Evolutionary conservation across 352 stramenopile species (phyloP).

Genomic region (Phytophthora capsici): DNA sequence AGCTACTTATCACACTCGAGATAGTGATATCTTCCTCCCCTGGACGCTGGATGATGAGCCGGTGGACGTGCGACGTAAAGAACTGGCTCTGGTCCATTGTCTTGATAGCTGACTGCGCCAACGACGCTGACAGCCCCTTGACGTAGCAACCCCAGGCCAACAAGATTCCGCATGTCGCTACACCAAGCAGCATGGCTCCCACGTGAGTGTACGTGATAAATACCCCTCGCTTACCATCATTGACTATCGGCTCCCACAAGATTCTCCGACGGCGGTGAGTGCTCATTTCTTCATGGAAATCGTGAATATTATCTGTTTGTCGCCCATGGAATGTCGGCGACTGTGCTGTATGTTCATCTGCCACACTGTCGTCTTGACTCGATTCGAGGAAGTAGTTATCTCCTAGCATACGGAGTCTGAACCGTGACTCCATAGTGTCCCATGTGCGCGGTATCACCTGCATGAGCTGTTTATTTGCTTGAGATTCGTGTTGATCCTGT

Average conservation of each 20-base stretch:
- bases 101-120: slow-evolving; percentile 69
- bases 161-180: slow-evolving; percentile 51
- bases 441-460: slow-evolving; percentile 36
- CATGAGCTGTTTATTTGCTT: slow-evolving; percentile 32
- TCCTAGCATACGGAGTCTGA: slow-evolving; percentile 57
- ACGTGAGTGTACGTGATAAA: slow-evolving; percentile 87
- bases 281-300: slow-evolving; percentile 37
- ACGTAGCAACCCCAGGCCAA: slow-evolving; percentile 82
- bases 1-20: slow-evolving; percentile 71
- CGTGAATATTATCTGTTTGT: slow-evolving; percentile 26
- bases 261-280: slow-evolving; percentile 36
- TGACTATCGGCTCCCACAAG: slow-evolving; percentile 79
- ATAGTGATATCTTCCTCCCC: slow-evolving; percentile 80
- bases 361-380: slow-evolving; percentile 38
- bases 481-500: background rate
- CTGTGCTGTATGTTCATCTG: slow-evolving; percentile 9
- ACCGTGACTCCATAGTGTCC: slow-evolving; percentile 52
- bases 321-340: slow-evolving; percentile 37
- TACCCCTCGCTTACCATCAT: slow-evolving; percentile 74
- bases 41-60: slow-evolving; percentile 70
- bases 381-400: slow-evolving; percentile 72
- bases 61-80: slow-evolving; percentile 69
- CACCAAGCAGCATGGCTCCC: slow-evolving; percentile 59
- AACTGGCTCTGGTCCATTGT: slow-evolving; percentile 70
- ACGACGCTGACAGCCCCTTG: slow-evolving; percentile 69